phyloP scores from a whole-genome alignment of 1,284 basidiomycete genomes.

The Moesziomyces globuligerus region DNA sequence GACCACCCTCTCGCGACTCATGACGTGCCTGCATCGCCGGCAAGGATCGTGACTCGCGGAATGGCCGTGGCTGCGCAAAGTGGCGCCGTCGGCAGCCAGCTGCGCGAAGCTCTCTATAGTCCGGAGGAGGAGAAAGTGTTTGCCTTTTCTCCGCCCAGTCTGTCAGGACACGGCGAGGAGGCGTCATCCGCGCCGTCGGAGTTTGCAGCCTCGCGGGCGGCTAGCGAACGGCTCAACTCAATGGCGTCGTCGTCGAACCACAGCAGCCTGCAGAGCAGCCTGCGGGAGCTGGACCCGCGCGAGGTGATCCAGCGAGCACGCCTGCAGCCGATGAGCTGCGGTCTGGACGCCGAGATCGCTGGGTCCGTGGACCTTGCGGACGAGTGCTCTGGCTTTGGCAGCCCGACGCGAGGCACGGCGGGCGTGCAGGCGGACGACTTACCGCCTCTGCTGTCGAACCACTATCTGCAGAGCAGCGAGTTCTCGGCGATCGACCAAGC shows the following conservation, averaged over 20 bases:
- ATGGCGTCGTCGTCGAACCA: conserved; percentile 27
- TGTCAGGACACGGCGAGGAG: conserved; percentile 12
- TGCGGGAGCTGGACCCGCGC: conserved; percentile 36
- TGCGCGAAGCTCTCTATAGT: background rate
- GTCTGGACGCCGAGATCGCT: conserved; percentile 37
- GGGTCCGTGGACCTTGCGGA: conserved; percentile 10
- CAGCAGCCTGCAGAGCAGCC: conserved; percentile 20
- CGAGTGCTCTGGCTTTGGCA: background rate
- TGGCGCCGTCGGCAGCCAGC: background rate
- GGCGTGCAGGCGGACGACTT: conserved; percentile 32
- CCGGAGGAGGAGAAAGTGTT: conserved; percentile 28
- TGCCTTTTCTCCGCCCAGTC: conserved; percentile 34
- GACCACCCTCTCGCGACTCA: conserved; percentile 16
- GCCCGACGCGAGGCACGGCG: background rate
- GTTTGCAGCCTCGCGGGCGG: background rate
- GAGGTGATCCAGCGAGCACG: conserved; percentile 31
- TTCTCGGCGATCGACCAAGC: conserved; percentile 11
- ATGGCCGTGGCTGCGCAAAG: background rate
- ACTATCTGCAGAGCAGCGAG: conserved; percentile 35
- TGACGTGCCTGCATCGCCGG: background rate
- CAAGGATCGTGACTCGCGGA: background rate
- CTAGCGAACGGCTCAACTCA: conserved; percentile 7
- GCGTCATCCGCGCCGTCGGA: background rate
- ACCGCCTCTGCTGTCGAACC: conserved; percentile 37
- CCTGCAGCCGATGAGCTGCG: conserved; percentile 14